phyloP scores from a whole-genome alignment of 2,329 filamentous ascomycete species.

The Phyllachora maydis region DNA sequence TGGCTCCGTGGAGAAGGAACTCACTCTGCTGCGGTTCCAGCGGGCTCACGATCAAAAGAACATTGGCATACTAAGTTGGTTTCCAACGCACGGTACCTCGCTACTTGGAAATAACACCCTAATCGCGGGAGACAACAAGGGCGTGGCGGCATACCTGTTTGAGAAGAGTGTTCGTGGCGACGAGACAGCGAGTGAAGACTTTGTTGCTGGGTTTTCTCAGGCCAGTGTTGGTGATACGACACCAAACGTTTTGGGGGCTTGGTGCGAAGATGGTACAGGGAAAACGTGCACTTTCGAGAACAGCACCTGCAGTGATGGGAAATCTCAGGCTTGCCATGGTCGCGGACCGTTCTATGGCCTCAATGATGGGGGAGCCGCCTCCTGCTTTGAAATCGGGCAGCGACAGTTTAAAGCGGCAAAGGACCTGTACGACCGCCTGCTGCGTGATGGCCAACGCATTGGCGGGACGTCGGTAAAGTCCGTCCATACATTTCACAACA shows the following conservation, averaged over 20 bases:
- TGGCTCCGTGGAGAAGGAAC: slow-evolving; percentile 42
- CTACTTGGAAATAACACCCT: slow-evolving; percentile 83
- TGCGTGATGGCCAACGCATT: slow-evolving; percentile 24
- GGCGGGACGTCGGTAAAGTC: slow-evolving; percentile 49
- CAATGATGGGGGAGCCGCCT: slow-evolving; percentile 50
- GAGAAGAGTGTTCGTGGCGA: slow-evolving; percentile 45
- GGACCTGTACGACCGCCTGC: slow-evolving; percentile 29
- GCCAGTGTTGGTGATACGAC: slow-evolving; percentile 81
- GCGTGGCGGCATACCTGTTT: slow-evolving; percentile 69
- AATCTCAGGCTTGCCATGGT: slow-evolving; percentile 50
- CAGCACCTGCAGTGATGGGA: slow-evolving; percentile 60
- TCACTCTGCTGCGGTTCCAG: slow-evolving; percentile 65
- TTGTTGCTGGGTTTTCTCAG: slow-evolving; percentile 85
- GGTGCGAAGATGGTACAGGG: slow-evolving; percentile 69
- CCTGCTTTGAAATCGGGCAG: slow-evolving; percentile 55
- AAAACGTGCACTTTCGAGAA: slow-evolving; percentile 55
- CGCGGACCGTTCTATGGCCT: slow-evolving; percentile 48
- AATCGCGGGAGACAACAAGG: slow-evolving; percentile 89
- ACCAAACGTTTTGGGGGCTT: slow-evolving; percentile 73
- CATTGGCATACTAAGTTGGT: slow-evolving; percentile 74
- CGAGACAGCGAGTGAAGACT: slow-evolving; percentile 36
- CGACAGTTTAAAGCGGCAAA: slow-evolving; percentile 37
- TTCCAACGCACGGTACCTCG: slow-evolving; percentile 79
- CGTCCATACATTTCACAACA: slow-evolving; percentile 71
- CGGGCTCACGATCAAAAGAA: slow-evolving; percentile 55